Conservation (phyloP, 192 early-diverging fungal genomes). For the Backusella morwellensis region DNA sequence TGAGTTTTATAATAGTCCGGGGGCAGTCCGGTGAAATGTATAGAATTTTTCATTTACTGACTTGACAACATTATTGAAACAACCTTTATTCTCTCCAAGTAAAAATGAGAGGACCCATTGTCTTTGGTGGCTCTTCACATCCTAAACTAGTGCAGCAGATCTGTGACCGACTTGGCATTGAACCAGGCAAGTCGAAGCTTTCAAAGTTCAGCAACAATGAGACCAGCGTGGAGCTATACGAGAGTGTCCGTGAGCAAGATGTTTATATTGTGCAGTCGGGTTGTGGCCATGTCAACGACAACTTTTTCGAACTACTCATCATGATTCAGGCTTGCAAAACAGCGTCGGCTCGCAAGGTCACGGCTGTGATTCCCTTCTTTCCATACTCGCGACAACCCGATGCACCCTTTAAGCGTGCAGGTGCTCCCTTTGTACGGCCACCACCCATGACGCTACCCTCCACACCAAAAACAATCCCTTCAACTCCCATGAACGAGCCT, state of each 20-base stretch:
- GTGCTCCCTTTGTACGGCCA: conserved; percentile 43
- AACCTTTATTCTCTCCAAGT: too few relatives aligned
- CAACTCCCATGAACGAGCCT: conserved; percentile 1
- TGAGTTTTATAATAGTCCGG: too few relatives aligned
- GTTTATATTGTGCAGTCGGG: conserved; percentile 95
- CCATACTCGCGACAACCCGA: conserved; percentile 93
- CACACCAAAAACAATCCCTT: conserved; percentile 16
- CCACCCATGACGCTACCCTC: conserved; percentile 38
- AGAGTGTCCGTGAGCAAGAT: conserved; percentile 86
- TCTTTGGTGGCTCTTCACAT: conserved; percentile 74
- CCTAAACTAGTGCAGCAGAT: conserved; percentile 76
- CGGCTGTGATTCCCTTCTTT: conserved; percentile 94
- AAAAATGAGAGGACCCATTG: conserved; percentile 22
- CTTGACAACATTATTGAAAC: too few relatives aligned
- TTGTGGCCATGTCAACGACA: conserved; percentile 94
- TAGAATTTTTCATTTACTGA: too few relatives aligned
- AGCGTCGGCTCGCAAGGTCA: conserved; percentile 86
- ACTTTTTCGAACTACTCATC: conserved; percentile 94
- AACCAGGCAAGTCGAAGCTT: conserved; percentile 24
- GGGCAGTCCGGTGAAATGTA: too few relatives aligned
- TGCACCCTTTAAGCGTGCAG: conserved; percentile 51
- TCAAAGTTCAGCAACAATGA: conserved; percentile 94
- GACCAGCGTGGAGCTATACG: conserved; percentile 89
- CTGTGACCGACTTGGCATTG: conserved; percentile 77
- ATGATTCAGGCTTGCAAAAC: conserved; percentile 97